Conservation (phyloP, 495 filamentous ascomycete genomes). For the Bacidia rubella region DNA sequence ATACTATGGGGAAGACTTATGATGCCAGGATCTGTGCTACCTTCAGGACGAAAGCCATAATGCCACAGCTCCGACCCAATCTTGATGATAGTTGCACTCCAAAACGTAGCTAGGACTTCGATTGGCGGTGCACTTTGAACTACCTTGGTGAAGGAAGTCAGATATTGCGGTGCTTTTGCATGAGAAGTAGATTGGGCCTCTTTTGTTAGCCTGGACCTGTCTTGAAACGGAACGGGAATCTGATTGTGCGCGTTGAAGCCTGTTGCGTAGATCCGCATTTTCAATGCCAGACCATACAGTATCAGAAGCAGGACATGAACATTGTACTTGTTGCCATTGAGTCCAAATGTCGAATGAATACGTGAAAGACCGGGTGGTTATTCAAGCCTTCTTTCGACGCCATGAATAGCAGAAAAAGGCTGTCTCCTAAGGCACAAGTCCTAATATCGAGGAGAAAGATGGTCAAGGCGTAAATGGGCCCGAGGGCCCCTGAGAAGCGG, state of each 20-base stretch:
- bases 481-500: too few species aligned
- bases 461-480: too few species aligned
- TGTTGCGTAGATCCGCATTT: slow-evolving; percentile 12
- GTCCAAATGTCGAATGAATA: too few species aligned
- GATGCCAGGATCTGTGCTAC: background rate
- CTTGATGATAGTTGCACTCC: slow-evolving; percentile 14
- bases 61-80: slow-evolving; percentile 6
- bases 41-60: slow-evolving; percentile 4
- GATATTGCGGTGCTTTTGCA: background rate
- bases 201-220: too few species aligned
- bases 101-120: slow-evolving; percentile 8
- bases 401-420: too few species aligned
- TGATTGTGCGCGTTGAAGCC: slow-evolving; percentile 18
- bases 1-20: slow-evolving; percentile 4
- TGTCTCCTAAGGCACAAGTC: too few species aligned
- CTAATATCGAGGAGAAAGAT: too few species aligned
- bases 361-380: too few species aligned
- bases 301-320: too few species aligned
- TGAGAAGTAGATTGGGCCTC: background rate
- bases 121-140: background rate
- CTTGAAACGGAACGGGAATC: slow-evolving; percentile 2
- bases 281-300: too few species aligned
- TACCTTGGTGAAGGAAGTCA: background rate
- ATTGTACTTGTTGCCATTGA: too few species aligned
- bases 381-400: too few species aligned